These are phyloP conservation scores for Cordia subcordata DNA, from an alignment of 257 asterid species.

Conservation along the genomic window DNA sequence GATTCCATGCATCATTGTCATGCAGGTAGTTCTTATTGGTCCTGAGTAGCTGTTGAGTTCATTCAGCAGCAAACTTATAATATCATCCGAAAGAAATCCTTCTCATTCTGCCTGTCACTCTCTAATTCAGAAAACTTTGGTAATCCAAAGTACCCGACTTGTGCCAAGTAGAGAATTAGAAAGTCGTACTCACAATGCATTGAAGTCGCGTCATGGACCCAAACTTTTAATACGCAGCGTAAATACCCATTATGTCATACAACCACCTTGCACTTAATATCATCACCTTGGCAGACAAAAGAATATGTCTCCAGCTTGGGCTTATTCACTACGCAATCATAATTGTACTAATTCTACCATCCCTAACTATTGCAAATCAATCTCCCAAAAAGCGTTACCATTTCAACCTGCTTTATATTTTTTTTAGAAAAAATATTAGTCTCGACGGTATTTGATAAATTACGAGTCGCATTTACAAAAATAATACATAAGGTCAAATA, in stretches of 20 bases:
- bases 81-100: too few relatives aligned
- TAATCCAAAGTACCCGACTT: slow-evolving; percentile 6
- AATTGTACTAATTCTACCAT: neutral
- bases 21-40: too few relatives aligned
- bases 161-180: slow-evolving; percentile 4
- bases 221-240: slow-evolving; percentile 22
- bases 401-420: too few relatives aligned
- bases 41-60: too few relatives aligned
- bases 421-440: too few relatives aligned
- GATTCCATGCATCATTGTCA: too few relatives aligned
- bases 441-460: too few relatives aligned
- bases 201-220: slow-evolving; percentile 32
- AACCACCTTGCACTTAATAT: slow-evolving; percentile 36
- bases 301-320: slow-evolving; percentile 19
- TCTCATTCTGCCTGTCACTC: neutral
- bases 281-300: slow-evolving; percentile 4
- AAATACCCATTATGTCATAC: slow-evolving; percentile 37
- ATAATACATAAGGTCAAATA: too few relatives aligned
- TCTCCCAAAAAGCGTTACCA: too few relatives aligned
- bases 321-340: slow-evolving; percentile 3
- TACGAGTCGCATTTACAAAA: too few relatives aligned
- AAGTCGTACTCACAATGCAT: neutral
- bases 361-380: too few relatives aligned
- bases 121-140: slow-evolving; percentile 5
- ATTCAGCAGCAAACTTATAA: too few relatives aligned